phyloP scores from a whole-genome alignment of 257 asterid species.

The Nicotiana knightiana region DNA sequence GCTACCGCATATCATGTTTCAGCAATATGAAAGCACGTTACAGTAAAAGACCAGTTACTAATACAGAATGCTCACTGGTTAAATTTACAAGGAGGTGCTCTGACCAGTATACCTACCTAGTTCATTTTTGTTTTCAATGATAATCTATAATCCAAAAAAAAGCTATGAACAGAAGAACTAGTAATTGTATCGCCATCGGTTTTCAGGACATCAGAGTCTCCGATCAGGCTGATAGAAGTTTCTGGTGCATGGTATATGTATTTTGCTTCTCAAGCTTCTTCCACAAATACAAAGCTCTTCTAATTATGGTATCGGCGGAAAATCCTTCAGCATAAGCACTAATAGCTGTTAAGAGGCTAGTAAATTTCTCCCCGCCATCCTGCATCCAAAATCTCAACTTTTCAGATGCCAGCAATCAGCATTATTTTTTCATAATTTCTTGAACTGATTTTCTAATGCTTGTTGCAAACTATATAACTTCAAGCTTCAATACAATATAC shows the following conservation, averaged over 20 bases:
- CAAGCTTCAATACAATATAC: not conserved
- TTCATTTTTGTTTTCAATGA: too few species aligned
- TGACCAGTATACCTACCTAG: too few species aligned
- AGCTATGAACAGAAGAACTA: not conserved
- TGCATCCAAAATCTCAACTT: conserved; percentile 22
- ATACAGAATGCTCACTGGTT: too few species aligned
- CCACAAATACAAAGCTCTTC: conserved; percentile 73
- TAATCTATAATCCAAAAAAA: not conserved
- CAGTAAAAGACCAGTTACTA: too few species aligned
- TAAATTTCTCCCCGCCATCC: conserved; percentile 90
- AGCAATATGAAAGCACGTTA: too few species aligned
- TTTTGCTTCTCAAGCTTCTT: conserved; percentile 61
- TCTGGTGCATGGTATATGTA: not conserved
- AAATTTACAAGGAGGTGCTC: too few species aligned
- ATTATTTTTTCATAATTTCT: not conserved
- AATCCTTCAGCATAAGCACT: conserved; percentile 95
- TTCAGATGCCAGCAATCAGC: not conserved
- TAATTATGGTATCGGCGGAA: conserved; percentile 80
- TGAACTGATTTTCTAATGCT: not conserved
- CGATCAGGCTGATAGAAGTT: not conserved
- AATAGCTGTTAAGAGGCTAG: conserved; percentile 76
- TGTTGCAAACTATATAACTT: not conserved
- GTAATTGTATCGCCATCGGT: not conserved
- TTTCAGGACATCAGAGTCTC: not conserved
- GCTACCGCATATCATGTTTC: too few species aligned